Evolutionary conservation across 805 yeast species (phyloP), one percentile per base, ranked within the genome.

Genomic region (Saturnispora zaruensis): DNA sequence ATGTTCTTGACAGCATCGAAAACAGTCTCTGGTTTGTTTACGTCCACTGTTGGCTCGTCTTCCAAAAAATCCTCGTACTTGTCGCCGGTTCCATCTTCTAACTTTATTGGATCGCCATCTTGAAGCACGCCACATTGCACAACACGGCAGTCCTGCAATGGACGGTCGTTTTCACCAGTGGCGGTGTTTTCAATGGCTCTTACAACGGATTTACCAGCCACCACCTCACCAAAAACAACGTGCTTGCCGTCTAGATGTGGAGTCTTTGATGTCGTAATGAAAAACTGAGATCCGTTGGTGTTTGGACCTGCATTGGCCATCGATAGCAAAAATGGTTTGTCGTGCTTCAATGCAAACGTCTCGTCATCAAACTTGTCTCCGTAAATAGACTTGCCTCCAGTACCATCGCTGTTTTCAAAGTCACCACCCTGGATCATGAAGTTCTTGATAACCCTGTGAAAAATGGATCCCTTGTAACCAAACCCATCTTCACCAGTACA

Each of bases 221-320:
- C 68, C 36, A 93, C 89, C 65, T 85, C 80, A 55, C 99, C 99
- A 65, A 93, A 93, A 3, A 93, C 98, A 47, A 90, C 97, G 66
- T 93, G 99, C 66, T 91, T 91, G 24, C 91, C 95, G 64, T 93
- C 91, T 57, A 93, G 77, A 67, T 91, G 98, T 6, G 98, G 96
- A 1, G 97, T 88, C 40, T 88, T 82, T 2, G 81, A 93, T 2
- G 96, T 87, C 25, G 99, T 91, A 60, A 91, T 81, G 66, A 91
- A 91, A 60, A 88, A 93, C 68, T 91, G 98, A 2, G 96, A 88
- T 1, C 98, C 98, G 63, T 93, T 93, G 45, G 98, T 91, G 66
- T 83, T 81, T 52, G 96, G 89, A 16, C 98, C 98, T 4, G 97
- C 87, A 63, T 91, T 91, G 51, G 99, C 98, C 98, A 91, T 93